A percentile compares a stretch with the other conserved stretches of the same genome.
Conservation (phyloP, 192 early-diverging fungal genomes). For the Phycomyces nitens region DNA sequence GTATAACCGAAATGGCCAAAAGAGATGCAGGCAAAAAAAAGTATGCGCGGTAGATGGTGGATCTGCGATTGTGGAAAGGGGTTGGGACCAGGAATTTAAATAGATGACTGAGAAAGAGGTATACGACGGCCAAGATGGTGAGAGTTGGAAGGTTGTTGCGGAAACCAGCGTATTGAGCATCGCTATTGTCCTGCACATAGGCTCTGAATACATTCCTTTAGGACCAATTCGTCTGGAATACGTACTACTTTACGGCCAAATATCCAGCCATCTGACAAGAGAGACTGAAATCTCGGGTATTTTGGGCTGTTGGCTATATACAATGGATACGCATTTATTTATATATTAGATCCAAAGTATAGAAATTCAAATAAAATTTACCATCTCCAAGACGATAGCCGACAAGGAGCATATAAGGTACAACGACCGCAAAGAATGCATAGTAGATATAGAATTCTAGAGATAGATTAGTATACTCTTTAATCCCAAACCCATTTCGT, state of each 20-base stretch:
- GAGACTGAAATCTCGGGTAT: conserved; percentile 39
- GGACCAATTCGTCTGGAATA: background rate
- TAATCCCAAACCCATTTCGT: background rate
- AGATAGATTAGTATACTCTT: background rate
- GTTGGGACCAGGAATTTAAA: conserved; percentile 9
- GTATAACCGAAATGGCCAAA: conserved; percentile 57
- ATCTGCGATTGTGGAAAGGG: background rate
- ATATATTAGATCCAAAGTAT: too few species aligned
- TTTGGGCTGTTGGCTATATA: conserved; percentile 38
- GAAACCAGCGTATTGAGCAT: conserved; percentile 66
- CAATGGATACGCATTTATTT: too few species aligned
- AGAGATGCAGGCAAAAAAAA: conserved; percentile 54
- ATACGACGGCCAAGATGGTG: conserved; percentile 37
- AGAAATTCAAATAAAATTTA: conserved; percentile 38
- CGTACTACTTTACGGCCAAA: conserved; percentile 59
- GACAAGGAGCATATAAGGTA: conserved; percentile 67
- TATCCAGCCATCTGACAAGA: conserved; percentile 67
- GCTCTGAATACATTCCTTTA: background rate
- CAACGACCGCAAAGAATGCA: conserved; percentile 45
- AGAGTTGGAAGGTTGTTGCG: conserved; percentile 61
- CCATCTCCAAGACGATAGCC: conserved; percentile 52
- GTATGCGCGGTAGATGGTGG: conserved; percentile 32
- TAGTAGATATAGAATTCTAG: conserved; percentile 79
- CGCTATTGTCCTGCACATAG: conserved; percentile 63
- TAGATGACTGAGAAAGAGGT: conserved; percentile 49